phyloP scores from a whole-genome alignment of 208 protist species.

The Crithidia thermophila region DNA sequence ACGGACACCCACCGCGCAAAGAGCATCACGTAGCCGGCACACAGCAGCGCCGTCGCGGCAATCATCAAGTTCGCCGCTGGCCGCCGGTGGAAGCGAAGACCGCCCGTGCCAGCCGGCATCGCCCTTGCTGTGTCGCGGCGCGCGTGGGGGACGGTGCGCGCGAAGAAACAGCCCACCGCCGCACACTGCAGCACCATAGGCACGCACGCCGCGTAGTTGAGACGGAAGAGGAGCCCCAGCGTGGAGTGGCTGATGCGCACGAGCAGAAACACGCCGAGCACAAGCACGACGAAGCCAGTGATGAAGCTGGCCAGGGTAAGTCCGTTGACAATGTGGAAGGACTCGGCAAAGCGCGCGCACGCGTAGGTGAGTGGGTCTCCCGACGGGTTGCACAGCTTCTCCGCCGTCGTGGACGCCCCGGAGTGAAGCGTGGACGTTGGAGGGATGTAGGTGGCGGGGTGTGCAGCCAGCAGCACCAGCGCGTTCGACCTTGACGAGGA shows the following conservation, averaged over 20 bases:
- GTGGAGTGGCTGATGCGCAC: constrained; percentile 40
- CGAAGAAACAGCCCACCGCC: constrained; percentile 49
- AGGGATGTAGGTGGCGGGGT: constrained; percentile 38
- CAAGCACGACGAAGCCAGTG: constrained; percentile 34
- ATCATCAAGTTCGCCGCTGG: constrained; percentile 43
- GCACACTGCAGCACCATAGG: constrained; percentile 52
- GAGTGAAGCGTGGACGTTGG: not conserved
- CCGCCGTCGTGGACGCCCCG: not conserved
- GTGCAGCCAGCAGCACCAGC: constrained; percentile 39
- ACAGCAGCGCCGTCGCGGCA: constrained; percentile 44
- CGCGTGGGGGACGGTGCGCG: constrained; percentile 39
- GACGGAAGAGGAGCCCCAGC: constrained; percentile 26
- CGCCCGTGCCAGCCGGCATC: not conserved
- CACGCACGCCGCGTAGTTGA: constrained; percentile 27
- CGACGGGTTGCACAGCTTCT: constrained; percentile 44
- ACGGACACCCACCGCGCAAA: constrained; percentile 37
- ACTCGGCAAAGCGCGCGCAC: constrained; percentile 63
- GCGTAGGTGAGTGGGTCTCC: constrained; percentile 27
- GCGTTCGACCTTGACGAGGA: constrained; percentile 2
- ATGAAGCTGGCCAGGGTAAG: constrained; percentile 58
- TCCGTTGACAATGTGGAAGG: constrained; percentile 53
- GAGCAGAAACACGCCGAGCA: constrained; percentile 40
- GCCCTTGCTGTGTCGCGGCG: constrained; percentile 21
- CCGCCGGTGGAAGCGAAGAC: constrained; percentile 36
- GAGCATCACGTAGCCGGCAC: constrained; percentile 31